These are phyloP conservation scores for Homolaphlyctis polyrhiza DNA, from an alignment of 371 early-diverging fungal species.

Conservation along the genomic window DNA sequence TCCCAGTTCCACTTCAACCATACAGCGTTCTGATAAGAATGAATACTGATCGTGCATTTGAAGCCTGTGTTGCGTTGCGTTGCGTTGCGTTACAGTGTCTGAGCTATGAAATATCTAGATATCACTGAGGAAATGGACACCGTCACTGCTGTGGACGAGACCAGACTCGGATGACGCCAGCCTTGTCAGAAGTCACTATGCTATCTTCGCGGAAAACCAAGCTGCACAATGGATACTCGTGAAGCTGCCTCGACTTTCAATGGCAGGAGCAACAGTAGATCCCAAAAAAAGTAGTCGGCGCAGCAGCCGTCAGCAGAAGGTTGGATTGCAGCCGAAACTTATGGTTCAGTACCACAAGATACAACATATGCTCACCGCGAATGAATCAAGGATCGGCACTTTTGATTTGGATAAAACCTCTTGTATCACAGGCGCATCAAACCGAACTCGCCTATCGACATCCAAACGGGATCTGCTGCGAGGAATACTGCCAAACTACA, in stretches of 20 bases:
- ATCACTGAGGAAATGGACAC: too few species aligned
- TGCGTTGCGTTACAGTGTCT: too few species aligned
- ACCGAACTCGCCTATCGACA: background rate
- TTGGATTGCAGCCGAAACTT: background rate
- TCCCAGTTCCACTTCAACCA: too few species aligned
- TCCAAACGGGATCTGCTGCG: background rate
- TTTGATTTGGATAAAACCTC: slow-evolving; percentile 59
- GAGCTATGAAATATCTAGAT: too few species aligned
- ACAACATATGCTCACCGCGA: slow-evolving; percentile 62
- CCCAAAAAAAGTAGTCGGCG: slow-evolving; percentile 1
- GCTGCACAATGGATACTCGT: slow-evolving; percentile 66
- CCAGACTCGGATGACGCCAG: slow-evolving; percentile 79
- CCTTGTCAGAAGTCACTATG: slow-evolving; percentile 76
- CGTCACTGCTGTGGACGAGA: too few species aligned
- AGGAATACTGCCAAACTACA: background rate
- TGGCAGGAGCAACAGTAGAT: slow-evolving; percentile 56
- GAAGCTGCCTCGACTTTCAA: too few species aligned
- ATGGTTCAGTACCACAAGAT: too few species aligned
- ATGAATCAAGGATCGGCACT: slow-evolving; percentile 77
- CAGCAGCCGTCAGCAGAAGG: slow-evolving; percentile 4
- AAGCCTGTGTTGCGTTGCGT: too few species aligned
- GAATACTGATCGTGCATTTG: too few species aligned
- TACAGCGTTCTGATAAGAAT: too few species aligned
- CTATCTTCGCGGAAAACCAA: slow-evolving; percentile 78
- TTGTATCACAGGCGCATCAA: slow-evolving; percentile 37